phyloP scores from a whole-genome alignment of 169 alveolate species.

The Plasmodium sp. region DNA sequence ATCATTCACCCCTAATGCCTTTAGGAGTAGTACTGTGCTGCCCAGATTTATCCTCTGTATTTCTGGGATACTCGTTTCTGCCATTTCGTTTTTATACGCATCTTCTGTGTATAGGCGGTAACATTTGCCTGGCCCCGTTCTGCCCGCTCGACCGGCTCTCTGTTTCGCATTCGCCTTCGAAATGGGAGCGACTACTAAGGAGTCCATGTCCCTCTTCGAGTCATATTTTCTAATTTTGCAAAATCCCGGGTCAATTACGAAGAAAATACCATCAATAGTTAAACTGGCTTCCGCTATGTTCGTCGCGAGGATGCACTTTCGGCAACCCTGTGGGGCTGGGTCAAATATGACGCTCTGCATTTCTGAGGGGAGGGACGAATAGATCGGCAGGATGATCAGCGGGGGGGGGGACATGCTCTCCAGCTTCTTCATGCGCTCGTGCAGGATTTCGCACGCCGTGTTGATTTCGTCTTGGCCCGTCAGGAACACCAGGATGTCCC shows the following conservation, averaged over 20 bases:
- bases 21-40: constrained; percentile 97
- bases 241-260: constrained; percentile 99
- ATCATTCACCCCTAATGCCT: constrained; percentile 99
- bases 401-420: constrained; percentile 97
- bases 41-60: constrained; percentile 99
- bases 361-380: constrained; percentile 98
- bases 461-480: constrained; percentile 99
- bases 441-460: constrained; percentile 97
- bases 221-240: constrained; percentile 97
- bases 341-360: constrained; percentile 98
- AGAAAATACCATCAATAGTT: constrained; percentile 99
- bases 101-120: constrained; percentile 99
- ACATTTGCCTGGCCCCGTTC: constrained; percentile 99
- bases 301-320: constrained; percentile 99
- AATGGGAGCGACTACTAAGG: constrained; percentile 97
- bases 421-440: constrained; percentile 94
- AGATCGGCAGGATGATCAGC: constrained; percentile 96
- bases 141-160: constrained; percentile 99
- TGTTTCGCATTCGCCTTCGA: constrained; percentile 99
- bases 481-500: constrained; percentile 98
- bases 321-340: constrained; percentile 98
- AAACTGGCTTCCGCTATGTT: constrained; percentile 99
- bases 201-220: constrained; percentile 99
- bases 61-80: constrained; percentile 99
- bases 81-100: constrained; percentile 98